Evolutionary conservation across 179 eudicot genomes (phyloP).

Genomic region (Amaranthus tricolor): DNA sequence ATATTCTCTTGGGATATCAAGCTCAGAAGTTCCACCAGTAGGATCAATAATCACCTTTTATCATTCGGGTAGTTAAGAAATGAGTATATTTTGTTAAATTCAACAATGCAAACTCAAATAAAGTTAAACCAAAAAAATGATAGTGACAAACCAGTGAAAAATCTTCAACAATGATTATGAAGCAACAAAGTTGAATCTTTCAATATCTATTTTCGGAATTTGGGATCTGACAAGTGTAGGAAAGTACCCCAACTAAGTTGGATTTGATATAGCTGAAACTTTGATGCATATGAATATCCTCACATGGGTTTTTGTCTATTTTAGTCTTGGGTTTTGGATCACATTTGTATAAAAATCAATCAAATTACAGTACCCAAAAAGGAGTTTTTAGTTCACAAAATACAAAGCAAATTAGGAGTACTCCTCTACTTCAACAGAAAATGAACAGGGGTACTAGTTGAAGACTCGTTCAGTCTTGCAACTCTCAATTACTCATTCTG

Average conservation of each 20-base stretch:
- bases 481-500: no score
- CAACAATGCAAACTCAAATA: slow-evolving; percentile 2
- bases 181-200: slow-evolving; percentile 16
- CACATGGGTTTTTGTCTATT: slow-evolving; percentile 7
- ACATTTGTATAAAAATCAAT: background rate
- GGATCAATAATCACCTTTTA: slow-evolving; percentile 22
- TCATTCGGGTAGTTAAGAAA: slow-evolving; percentile 24
- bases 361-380: no score
- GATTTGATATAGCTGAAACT: slow-evolving; percentile 11
- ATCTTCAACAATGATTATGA: slow-evolving; percentile 5
- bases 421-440: no score
- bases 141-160: slow-evolving; percentile 12
- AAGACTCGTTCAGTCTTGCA: no score
- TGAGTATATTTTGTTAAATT: slow-evolving; percentile 17
- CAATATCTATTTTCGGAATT: background rate
- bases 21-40: background rate
- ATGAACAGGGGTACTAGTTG: no score
- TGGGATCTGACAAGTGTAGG: slow-evolving; percentile 24
- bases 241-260: background rate
- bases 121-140: background rate
- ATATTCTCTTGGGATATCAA: background rate
- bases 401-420: no score
- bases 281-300: slow-evolving; percentile 2
- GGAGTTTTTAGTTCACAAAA: no score
- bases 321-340: background rate